Evolutionary conservation across 306 rosid genomes (phyloP).

Genomic region (Cicer judaicum): DNA sequence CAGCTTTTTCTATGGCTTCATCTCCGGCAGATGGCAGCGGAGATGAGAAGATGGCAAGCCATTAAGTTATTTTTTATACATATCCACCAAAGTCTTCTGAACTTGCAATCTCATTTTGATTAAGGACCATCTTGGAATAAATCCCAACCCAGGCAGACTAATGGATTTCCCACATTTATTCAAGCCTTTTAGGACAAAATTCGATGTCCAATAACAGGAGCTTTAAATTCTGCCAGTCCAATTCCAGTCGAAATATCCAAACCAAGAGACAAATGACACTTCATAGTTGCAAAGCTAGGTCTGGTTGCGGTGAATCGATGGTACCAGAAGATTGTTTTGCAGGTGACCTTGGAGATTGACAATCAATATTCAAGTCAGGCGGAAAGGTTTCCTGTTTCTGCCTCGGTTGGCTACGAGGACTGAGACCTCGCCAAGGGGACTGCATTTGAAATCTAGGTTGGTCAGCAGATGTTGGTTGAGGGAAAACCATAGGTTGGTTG

Average conservation of each 20-base stretch:
- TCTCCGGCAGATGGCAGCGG: slow-evolving; percentile 9
- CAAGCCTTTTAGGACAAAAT: slow-evolving; percentile 41
- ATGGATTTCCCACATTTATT: slow-evolving; percentile 35
- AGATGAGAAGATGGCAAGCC: slow-evolving; percentile 4
- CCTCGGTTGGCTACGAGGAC: slow-evolving; percentile 68
- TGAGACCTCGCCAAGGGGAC: slow-evolving; percentile 68
- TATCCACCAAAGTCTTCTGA: slow-evolving; percentile 25
- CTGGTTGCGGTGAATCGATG: slow-evolving; percentile 98
- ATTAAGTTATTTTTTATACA: slow-evolving; percentile 24
- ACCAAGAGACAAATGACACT: slow-evolving; percentile 57
- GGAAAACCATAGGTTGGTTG: slow-evolving; percentile 61
- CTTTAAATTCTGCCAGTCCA: slow-evolving; percentile 38
- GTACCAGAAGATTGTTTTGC: slow-evolving; percentile 84
- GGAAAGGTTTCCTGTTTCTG: slow-evolving; percentile 82
- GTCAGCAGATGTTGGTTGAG: slow-evolving; percentile 72
- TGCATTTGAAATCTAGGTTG: slow-evolving; percentile 78
- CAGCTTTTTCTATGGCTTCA: slow-evolving; percentile 32
- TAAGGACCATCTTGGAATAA: slow-evolving; percentile 13
- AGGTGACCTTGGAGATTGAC: slow-evolving; percentile 91
- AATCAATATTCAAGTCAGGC: slow-evolving; percentile 94
- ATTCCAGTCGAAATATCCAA: slow-evolving; percentile 34
- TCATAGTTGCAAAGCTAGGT: slow-evolving; percentile 95
- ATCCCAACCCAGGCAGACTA: slow-evolving; percentile 29
- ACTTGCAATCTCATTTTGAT: slow-evolving; percentile 40
- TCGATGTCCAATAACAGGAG: slow-evolving; percentile 35